Evolutionary conservation across 2,329 filamentous ascomycete genomes (phyloP).

Genomic region (Aspergillus luchuensis): DNA sequence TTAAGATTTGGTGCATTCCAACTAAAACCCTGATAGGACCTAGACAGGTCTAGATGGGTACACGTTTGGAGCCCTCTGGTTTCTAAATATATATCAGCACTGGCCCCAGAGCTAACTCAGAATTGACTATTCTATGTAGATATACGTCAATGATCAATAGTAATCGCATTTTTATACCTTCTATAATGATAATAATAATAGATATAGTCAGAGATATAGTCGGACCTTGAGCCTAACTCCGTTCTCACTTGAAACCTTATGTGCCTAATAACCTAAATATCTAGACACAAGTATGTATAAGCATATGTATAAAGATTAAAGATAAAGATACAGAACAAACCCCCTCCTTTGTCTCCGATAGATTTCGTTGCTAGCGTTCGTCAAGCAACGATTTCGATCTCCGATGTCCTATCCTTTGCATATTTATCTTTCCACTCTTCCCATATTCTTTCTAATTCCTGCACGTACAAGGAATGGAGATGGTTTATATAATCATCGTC

Average conservation of each 20-base stretch:
- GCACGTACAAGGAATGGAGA: slow-evolving; percentile 76
- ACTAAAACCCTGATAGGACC: too few species aligned
- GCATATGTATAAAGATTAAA: too few species aligned
- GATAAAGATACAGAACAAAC: background rate
- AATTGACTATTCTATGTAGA: too few species aligned
- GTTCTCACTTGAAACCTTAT: background rate
- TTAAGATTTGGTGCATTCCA: too few species aligned
- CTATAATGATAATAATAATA: background rate
- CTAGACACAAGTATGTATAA: background rate
- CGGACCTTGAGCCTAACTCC: background rate
- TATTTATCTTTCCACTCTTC: slow-evolving; percentile 51
- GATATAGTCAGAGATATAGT: background rate
- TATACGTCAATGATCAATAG: too few species aligned
- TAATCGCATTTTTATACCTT: too few species aligned
- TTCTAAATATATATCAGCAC: too few species aligned
- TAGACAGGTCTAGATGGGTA: too few species aligned
- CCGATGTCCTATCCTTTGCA: slow-evolving; percentile 45
- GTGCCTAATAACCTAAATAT: background rate
- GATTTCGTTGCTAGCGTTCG: background rate
- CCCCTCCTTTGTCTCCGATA: background rate
- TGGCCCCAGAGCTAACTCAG: too few species aligned
- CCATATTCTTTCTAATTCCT: slow-evolving; percentile 55
- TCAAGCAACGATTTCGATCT: slow-evolving; percentile 48
- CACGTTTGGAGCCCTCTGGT: too few species aligned
- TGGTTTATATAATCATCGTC: slow-evolving; percentile 75